phyloP scores from a whole-genome alignment of 108 stramenopile species.

The Conticribra guillardii region DNA sequence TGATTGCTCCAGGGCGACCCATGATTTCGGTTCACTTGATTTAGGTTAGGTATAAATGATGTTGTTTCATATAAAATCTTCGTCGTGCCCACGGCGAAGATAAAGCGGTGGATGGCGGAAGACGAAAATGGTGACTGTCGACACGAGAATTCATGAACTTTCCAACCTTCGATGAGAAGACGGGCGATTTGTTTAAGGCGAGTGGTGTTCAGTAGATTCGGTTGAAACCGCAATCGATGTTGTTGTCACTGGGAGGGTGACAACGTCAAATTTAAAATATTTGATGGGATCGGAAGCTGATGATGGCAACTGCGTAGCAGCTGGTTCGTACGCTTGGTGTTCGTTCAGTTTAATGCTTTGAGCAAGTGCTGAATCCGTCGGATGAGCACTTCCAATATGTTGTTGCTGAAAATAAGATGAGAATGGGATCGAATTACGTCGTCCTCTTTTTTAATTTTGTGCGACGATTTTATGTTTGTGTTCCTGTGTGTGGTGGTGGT shows the following conservation, averaged over 20 bases:
- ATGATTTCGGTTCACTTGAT: slow-evolving; percentile 43
- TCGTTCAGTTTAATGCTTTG: background rate
- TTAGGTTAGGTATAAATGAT: slow-evolving; percentile 13
- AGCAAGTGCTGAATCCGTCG: no score
- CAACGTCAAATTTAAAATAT: background rate
- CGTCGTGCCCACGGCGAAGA: slow-evolving; percentile 32
- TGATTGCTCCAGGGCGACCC: slow-evolving; percentile 79
- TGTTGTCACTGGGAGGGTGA: background rate
- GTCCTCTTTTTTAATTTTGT: background rate
- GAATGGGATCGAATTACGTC: no score
- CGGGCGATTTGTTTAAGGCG: background rate
- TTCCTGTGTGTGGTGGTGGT: background rate
- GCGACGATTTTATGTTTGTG: background rate
- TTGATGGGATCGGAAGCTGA: background rate
- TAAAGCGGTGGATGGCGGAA: background rate
- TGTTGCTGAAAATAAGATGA: no score
- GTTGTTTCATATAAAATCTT: slow-evolving; percentile 37
- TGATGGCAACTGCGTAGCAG: background rate
- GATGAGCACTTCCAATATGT: no score
- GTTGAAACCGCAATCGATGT: background rate
- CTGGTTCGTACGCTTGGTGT: background rate
- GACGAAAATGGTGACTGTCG: slow-evolving; percentile 9
- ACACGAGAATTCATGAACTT: slow-evolving; percentile 14
- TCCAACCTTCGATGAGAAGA: background rate
- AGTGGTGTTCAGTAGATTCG: background rate